A percentile compares a stretch with the other conserved stretches of the same genome.
Conservation (phyloP, 2,329 filamentous ascomycete genomes). For the Fusarium citri region DNA sequence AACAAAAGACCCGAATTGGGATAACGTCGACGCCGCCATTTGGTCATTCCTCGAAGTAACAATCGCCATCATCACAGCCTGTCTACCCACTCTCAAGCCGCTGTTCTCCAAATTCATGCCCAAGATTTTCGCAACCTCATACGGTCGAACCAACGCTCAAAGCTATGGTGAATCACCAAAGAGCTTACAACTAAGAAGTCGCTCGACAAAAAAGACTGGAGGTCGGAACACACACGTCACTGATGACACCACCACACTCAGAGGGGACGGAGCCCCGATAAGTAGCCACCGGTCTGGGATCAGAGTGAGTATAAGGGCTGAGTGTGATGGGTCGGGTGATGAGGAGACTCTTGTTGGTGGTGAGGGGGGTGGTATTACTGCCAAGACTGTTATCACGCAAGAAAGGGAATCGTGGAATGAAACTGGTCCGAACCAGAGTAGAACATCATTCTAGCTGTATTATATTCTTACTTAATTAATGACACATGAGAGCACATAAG, state of each 20-base stretch:
- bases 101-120: conserved; percentile 25
- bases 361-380: neutral
- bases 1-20: conserved; percentile 26
- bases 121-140: neutral
- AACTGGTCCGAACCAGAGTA: neutral
- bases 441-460: neutral
- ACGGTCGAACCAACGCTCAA: neutral
- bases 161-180: neutral
- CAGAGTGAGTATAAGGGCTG: neutral
- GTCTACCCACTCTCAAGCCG: conserved; percentile 18
- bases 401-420: neutral
- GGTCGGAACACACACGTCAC: neutral
- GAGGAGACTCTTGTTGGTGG: neutral
- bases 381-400: neutral
- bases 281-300: neutral
- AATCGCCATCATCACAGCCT: conserved; percentile 15
- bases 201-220: neutral
- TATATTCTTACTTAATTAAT: neutral
- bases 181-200: neutral
- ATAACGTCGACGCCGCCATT: conserved; percentile 21
- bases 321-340: neutral
- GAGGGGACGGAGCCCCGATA: neutral
- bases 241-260: neutral
- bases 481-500: neutral
- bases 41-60: conserved; percentile 31